Evolutionary conservation across 805 yeast species (phyloP), one percentile per base, ranked within the genome.

Genomic region (Myxozyma neglecta): DNA sequence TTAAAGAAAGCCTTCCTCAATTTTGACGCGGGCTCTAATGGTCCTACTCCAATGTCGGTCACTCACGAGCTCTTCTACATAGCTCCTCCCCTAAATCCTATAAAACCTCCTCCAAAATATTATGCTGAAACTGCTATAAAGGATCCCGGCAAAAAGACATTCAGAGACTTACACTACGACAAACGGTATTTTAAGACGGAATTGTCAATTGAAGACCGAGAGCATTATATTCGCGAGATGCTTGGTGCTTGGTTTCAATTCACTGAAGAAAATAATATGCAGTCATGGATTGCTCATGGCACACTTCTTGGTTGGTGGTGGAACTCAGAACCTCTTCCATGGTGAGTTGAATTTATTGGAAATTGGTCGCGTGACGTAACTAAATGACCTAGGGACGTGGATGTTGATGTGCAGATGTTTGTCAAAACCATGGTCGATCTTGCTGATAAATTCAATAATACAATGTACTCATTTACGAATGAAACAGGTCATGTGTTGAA

Each of bases 401-500:
- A 79, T 35, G 75, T 78, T 29, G 84, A 76, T 66, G 80, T 82
- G 47, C 86, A 83, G 70, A 72, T 83, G 67, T 81, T 85, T 14
- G 80, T 84, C 14, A 68, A 70, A 45, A 83, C 81, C 61, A 71
- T 83, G 66, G 73, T 75, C 42, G 73, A 81, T 39, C 68, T 83
- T 51, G 83, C 84, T 1, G 73, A 75, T 18, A 70, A 76, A 36
- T 81, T 80, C 71, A 83, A 83, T 67, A 74, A 79, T 57, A 76
- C 85, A 35, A 36, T 53, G 18, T 62, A 53, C 59, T 40, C 57
- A 10, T 57, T 53, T 53, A 86, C 87, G 80, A 83, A 84, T 69
- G 97, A 91, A 76, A 84, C 83, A 70, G 92, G 86, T 70, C 85
- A 82, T 44, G 74, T 79, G 6, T 82, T 83, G 10, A 71, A 76